A percentile compares a stretch with the other conserved stretches of the same genome.
Conservation (phyloP, 2,329 filamentous ascomycete genomes). For the Albophoma yamanashiensis region DNA sequence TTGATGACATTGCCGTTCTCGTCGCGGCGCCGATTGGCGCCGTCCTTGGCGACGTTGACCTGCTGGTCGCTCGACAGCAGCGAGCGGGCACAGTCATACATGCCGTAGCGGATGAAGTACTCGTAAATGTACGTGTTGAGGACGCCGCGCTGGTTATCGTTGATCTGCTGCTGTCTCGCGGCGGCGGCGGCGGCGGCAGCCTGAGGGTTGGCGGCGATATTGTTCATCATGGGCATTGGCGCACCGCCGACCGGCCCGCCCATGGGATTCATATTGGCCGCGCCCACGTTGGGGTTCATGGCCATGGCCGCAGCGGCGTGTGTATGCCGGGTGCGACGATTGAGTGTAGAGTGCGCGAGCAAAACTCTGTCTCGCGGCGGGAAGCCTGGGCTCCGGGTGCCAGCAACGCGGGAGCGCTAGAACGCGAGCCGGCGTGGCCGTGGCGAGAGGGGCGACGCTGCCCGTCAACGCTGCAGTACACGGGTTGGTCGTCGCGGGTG, state of each 20-base stretch:
- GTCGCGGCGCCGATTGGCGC: slow-evolving; percentile 55
- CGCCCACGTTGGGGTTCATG: slow-evolving; percentile 52
- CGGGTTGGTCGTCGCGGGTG: slow-evolving; percentile 5
- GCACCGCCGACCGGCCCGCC: slow-evolving; percentile 52
- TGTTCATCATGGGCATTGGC: slow-evolving; percentile 58
- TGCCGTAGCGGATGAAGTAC: slow-evolving; percentile 77
- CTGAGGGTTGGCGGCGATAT: slow-evolving; percentile 30
- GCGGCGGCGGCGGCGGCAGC: slow-evolving; percentile 19
- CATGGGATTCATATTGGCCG: slow-evolving; percentile 61
- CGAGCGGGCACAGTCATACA: slow-evolving; percentile 73
- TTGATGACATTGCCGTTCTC: slow-evolving; percentile 58
- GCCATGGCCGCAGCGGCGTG: slow-evolving; percentile 13
- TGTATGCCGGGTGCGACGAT: slow-evolving; percentile 10
- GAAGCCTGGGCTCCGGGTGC: slow-evolving; percentile 11
- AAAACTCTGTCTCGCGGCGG: slow-evolving; percentile 3
- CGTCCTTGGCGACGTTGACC: slow-evolving; percentile 57
- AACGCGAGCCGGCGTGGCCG: slow-evolving; percentile 21
- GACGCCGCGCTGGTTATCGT: slow-evolving; percentile 39
- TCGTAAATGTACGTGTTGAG: slow-evolving; percentile 88
- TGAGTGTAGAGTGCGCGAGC: slow-evolving; percentile 15
- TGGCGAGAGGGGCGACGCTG: slow-evolving; percentile 13
- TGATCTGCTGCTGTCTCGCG: slow-evolving; percentile 28
- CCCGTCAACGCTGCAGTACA: slow-evolving; percentile 2
- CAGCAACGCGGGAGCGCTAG: slow-evolving; percentile 16
- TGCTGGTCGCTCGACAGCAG: slow-evolving; percentile 57